A percentile compares a stretch with the other conserved stretches of the same genome.
Evolutionary conservation across 345 rosid species (phyloP).

Genomic region (Acer saccharum): DNA sequence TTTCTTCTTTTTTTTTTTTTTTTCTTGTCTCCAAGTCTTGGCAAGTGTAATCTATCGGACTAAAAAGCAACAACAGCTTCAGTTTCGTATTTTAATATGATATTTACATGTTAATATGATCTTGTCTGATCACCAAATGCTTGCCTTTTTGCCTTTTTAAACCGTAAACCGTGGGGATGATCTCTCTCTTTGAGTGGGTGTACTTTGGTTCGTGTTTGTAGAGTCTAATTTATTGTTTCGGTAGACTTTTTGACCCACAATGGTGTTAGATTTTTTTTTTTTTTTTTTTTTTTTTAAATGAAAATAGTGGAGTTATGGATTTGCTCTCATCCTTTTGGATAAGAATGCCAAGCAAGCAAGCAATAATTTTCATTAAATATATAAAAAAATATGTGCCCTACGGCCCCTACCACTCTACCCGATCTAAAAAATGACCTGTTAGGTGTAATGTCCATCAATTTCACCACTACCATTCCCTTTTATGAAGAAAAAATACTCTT

Average conservation of each 20-base stretch:
- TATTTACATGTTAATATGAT: slow-evolving; percentile 17
- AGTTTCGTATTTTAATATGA: slow-evolving; percentile 27
- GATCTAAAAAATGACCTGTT: not conserved
- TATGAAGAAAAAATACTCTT: not conserved
- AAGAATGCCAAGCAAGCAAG: slow-evolving; percentile 12
- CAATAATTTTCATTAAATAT: too few species aligned
- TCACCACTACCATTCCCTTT: too few species aligned
- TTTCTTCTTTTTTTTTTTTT: not conserved
- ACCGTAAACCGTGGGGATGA: too few species aligned
- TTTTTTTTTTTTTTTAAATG: not conserved
- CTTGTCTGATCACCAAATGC: not conserved
- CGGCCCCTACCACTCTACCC: not conserved
- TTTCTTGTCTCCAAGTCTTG: slow-evolving; percentile 36
- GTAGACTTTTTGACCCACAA: too few species aligned
- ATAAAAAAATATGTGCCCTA: not conserved
- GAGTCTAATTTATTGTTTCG: too few species aligned
- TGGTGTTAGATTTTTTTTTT: too few species aligned
- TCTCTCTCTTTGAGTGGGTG: too few species aligned
- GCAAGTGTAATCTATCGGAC: slow-evolving; percentile 65
- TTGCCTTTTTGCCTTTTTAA: not conserved
- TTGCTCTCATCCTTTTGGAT: slow-evolving; percentile 7
- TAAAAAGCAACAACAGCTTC: slow-evolving; percentile 33
- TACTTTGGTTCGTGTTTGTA: too few species aligned
- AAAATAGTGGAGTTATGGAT: not conserved
- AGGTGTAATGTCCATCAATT: not conserved